Percentiles rank a stretch among this genome's conserved stretches.
These are phyloP conservation scores for Zygoascus flipseniorum DNA, from an alignment of 805 yeast genomes.

Conservation along the genomic window DNA sequence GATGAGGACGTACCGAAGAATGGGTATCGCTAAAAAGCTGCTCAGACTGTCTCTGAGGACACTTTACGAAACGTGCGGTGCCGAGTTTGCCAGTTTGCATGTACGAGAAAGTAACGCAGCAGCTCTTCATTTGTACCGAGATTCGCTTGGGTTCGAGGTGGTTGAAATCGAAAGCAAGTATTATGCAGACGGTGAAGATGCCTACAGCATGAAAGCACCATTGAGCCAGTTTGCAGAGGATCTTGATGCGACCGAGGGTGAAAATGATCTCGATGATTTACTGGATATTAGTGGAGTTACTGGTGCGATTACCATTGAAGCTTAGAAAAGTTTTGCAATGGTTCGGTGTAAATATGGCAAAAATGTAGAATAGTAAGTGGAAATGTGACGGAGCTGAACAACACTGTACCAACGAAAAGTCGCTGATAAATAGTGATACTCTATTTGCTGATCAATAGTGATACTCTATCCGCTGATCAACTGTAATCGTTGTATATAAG, in stretches of 20 bases:
- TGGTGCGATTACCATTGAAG: not conserved
- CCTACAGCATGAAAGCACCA: conserved; percentile 83
- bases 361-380: not conserved
- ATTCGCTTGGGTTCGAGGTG: conserved; percentile 76
- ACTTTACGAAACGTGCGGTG: conserved; percentile 70
- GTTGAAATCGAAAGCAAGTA: conserved; percentile 76
- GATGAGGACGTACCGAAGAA: conserved; percentile 88
- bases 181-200: conserved; percentile 96
- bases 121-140: conserved; percentile 84
- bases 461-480: no score
- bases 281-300: not conserved
- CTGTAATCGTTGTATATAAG: conserved; percentile 21
- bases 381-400: no score
- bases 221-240: conserved; percentile 28
- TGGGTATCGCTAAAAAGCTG: conserved; percentile 83
- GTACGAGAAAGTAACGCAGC: conserved; percentile 92
- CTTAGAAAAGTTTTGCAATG: not conserved
- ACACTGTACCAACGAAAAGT: no score
- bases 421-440: no score
- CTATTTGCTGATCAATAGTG: no score
- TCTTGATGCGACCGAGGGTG: conserved; percentile 19
- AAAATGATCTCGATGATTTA: not conserved
- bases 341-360: not conserved
- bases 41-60: conserved; percentile 66
- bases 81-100: conserved; percentile 80